Evolutionary conservation across 352 stramenopile genomes (phyloP).

Genomic region (Blastocystis sp.): DNA sequence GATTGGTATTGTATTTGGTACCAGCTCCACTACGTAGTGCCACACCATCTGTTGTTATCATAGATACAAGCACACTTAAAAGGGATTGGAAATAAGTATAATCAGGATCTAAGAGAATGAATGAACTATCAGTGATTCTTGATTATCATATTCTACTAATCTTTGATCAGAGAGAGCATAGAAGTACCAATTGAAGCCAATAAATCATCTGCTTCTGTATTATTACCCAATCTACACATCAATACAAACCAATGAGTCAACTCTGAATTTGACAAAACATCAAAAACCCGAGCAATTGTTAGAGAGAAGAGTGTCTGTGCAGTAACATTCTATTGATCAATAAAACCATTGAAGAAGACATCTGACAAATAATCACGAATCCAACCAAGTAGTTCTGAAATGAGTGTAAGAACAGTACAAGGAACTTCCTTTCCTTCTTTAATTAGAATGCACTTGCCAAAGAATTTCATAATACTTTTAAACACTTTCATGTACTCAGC

Average conservation of each 20-base stretch:
- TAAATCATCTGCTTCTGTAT: conserved; percentile 13
- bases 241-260: neutral
- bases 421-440: conserved; percentile 12
- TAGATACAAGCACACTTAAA: neutral
- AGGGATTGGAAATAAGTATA: neutral
- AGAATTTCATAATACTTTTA: neutral
- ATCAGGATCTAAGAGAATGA: neutral
- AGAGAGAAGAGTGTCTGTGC: neutral
- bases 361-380: neutral
- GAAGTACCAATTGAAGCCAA: neutral
- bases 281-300: neutral
- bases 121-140: neutral
- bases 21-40: neutral
- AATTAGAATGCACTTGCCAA: conserved; percentile 21
- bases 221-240: neutral
- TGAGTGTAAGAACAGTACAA: neutral
- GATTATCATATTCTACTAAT: neutral
- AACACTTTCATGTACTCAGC: conserved; percentile 21
- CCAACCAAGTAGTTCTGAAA: neutral
- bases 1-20: conserved; percentile 28
- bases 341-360: neutral
- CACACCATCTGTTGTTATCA: neutral
- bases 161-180: neutral
- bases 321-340: neutral
- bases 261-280: neutral